Conservation (phyloP, 345 rosid species). For the Arabidopsis arenosa region DNA sequence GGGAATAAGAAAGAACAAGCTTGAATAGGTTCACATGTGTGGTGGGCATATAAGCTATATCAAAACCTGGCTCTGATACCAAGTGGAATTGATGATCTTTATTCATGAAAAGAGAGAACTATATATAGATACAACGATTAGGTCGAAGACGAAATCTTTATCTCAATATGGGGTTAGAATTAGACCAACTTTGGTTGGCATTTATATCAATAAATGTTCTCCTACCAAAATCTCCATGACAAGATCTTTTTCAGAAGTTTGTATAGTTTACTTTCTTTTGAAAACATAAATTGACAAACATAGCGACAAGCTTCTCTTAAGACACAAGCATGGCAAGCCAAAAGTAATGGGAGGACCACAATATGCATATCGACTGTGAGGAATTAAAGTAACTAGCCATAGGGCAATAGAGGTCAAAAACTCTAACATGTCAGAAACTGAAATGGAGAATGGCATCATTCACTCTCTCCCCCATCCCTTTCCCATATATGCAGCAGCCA, state of each 20-base stretch:
- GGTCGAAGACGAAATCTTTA: too few species aligned
- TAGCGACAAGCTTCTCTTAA: conserved; percentile 34
- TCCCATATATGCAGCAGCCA: conserved; percentile 46
- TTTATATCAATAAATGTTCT: conserved; percentile 39
- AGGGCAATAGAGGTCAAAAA: conserved; percentile 34
- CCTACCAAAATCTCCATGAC: conserved; percentile 25
- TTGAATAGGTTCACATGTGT: conserved; percentile 42
- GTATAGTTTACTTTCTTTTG: conserved; percentile 8
- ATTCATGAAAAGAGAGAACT: too few species aligned
- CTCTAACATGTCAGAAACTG: conserved; percentile 25
- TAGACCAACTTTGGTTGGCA: conserved; percentile 44
- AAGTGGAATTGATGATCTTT: too few species aligned
- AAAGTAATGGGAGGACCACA: conserved; percentile 46
- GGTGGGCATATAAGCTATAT: too few species aligned
- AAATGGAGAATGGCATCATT: conserved; percentile 37
- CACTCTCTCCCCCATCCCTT: conserved; percentile 33
- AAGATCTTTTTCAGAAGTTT: conserved; percentile 30
- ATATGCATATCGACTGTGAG: conserved; percentile 1
- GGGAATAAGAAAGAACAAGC: conserved; percentile 22
- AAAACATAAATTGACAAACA: conserved; percentile 30
- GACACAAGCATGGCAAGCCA: conserved; percentile 41
- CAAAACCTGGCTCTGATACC: too few species aligned
- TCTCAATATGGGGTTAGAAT: not conserved
- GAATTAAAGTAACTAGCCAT: conserved; percentile 27
- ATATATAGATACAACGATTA: too few species aligned